These are phyloP conservation scores for Trichoderma harzianum DNA, from an alignment of 2,329 filamentous ascomycete species.

Conservation along the genomic window DNA sequence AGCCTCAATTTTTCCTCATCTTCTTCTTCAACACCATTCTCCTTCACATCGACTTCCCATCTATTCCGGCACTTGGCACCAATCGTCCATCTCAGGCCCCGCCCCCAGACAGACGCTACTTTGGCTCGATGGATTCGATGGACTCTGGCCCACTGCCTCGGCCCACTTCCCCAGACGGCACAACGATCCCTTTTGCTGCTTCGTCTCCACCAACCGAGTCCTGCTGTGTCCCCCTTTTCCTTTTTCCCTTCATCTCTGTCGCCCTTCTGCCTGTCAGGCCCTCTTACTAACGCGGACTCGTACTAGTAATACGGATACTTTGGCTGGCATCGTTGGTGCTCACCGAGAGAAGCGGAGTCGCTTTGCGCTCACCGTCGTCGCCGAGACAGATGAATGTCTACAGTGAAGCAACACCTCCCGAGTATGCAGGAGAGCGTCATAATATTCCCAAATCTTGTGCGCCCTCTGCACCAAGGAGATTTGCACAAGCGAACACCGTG, in stretches of 20 bases:
- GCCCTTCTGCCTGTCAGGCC: background rate
- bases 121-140: background rate
- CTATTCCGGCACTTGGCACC: background rate
- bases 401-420: background rate
- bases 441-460: background rate
- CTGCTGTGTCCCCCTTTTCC: background rate
- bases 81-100: background rate
- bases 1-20: background rate
- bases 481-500: background rate
- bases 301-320: background rate
- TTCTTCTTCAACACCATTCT: background rate
- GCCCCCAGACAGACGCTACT: constrained; percentile 18
- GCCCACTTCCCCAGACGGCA: constrained; percentile 22
- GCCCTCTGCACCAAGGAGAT: background rate
- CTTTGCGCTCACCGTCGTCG: background rate
- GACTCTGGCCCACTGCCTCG: constrained; percentile 2
- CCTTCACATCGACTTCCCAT: background rate
- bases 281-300: background rate
- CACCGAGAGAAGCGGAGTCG: background rate
- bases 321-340: background rate
- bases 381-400: background rate
- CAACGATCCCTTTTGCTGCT: constrained; percentile 12
- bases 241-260: background rate
- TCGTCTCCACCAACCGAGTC: background rate
- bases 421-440: too few relatives aligned